Conservation (phyloP, 352 stramenopile genomes). For the Phytophthora cactorum region DNA sequence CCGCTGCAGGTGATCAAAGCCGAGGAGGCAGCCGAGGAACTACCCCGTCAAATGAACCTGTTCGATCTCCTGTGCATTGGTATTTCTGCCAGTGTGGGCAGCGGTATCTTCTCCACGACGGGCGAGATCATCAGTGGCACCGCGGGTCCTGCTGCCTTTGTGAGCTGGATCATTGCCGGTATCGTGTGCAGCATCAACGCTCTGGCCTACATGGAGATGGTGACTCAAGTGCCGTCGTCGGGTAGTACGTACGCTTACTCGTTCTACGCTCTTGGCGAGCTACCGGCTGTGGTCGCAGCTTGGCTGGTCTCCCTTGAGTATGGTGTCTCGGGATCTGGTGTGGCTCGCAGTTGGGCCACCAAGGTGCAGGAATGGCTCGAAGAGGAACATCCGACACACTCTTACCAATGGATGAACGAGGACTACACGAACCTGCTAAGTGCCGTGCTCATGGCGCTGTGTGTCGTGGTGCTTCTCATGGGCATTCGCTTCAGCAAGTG, state of each 20-base stretch:
- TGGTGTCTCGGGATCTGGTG: conserved; percentile 86
- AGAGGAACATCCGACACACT: conserved; percentile 44
- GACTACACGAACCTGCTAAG: conserved; percentile 65
- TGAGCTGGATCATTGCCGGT: conserved; percentile 86
- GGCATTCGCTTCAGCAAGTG: conserved; percentile 91
- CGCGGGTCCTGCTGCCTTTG: conserved; percentile 78
- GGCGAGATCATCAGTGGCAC: conserved; percentile 76
- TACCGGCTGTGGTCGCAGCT: conserved; percentile 90
- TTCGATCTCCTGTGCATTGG: conserved; percentile 93
- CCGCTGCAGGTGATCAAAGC: conserved; percentile 74
- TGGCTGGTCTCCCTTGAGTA: conserved; percentile 94
- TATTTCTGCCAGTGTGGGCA: conserved; percentile 92
- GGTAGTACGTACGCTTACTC: conserved; percentile 93
- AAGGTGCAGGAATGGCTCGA: conserved; percentile 86
- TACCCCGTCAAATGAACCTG: conserved; percentile 76
- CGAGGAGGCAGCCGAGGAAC: conserved; percentile 75
- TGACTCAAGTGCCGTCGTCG: conserved; percentile 86
- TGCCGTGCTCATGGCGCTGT: conserved; percentile 72
- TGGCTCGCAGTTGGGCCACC: conserved; percentile 92
- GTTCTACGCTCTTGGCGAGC: conserved; percentile 92
- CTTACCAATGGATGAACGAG: conserved; percentile 63
- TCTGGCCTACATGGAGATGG: conserved; percentile 92
- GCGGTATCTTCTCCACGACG: conserved; percentile 92
- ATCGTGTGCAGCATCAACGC: conserved; percentile 82
- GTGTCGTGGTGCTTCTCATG: conserved; percentile 75